Evolutionary conservation across 164 flowering plant species (phyloP).

Genomic region (Berberis vulgaris): DNA sequence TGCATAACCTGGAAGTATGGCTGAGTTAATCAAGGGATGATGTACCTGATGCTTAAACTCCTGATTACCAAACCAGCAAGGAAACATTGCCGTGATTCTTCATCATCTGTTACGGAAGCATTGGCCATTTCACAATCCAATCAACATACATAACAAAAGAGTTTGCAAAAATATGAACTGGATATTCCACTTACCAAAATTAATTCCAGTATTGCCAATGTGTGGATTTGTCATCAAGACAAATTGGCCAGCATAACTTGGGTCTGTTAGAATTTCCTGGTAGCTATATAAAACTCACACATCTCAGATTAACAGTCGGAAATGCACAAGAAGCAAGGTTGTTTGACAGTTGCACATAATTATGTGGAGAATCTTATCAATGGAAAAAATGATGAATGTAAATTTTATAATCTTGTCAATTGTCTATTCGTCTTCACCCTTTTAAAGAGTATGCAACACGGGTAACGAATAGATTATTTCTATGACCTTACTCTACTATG

Average conservation of each 20-base stretch:
- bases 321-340: no score
- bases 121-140: background rate
- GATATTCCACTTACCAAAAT: constrained; percentile 49
- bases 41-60: constrained; percentile 70
- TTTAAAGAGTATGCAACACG: no score
- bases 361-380: no score
- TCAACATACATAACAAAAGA: background rate
- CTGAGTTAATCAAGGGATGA: background rate
- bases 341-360: no score
- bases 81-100: constrained; percentile 73
- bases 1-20: background rate
- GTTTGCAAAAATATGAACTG: background rate
- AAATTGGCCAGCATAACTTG: constrained; percentile 91
- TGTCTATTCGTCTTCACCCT: no score
- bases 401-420: no score
- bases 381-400: no score
- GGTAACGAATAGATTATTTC: no score
- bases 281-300: constrained; percentile 34
- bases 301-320: background rate
- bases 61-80: constrained; percentile 76
- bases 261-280: constrained; percentile 87
- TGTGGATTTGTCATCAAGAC: constrained; percentile 87
- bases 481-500: no score
- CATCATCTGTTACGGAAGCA: constrained; percentile 44
- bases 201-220: constrained; percentile 88